phyloP scores from a whole-genome alignment of 2,329 filamentous ascomycete species.

The Saccharata proteae region DNA sequence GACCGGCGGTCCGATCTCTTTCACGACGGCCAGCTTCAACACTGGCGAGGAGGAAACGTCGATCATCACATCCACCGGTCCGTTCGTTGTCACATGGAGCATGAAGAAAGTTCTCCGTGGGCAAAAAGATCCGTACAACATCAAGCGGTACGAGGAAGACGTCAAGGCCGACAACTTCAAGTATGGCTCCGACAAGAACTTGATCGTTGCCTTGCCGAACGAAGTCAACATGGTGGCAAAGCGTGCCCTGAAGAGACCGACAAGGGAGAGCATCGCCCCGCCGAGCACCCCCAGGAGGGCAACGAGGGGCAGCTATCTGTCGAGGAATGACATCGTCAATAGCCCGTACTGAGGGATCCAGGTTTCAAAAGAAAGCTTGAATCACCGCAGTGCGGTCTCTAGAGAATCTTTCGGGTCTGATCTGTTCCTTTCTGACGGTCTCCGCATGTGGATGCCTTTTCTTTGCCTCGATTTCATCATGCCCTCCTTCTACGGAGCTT shows the following conservation, averaged over 20 bases:
- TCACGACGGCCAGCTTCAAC: conserved; percentile 91
- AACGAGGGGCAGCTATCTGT: conserved; percentile 55
- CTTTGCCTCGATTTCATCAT: too few relatives aligned
- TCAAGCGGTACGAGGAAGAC: conserved; percentile 90
- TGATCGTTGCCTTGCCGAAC: conserved; percentile 92
- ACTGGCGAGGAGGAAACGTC: conserved; percentile 83
- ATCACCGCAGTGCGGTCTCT: too few relatives aligned
- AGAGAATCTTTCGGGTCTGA: too few relatives aligned
- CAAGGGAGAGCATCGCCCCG: conserved; percentile 79
- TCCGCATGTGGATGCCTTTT: too few relatives aligned
- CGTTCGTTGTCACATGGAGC: conserved; percentile 94
- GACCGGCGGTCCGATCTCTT: conserved; percentile 72
- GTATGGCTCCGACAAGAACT: conserved; percentile 92
- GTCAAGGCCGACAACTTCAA: conserved; percentile 99
- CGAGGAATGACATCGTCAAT: conserved; percentile 75
- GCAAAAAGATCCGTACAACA: conserved; percentile 79
- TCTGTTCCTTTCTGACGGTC: too few relatives aligned
- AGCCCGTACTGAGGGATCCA: conserved; percentile 42
- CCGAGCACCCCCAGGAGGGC: conserved; percentile 20
- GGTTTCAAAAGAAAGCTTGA: too few relatives aligned
- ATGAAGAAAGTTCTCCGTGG: conserved; percentile 78
- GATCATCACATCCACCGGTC: conserved; percentile 92
- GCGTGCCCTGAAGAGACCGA: conserved; percentile 72
- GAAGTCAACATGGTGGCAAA: conserved; percentile 97
- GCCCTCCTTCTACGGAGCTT: too few relatives aligned